A percentile compares a stretch with the other conserved stretches of the same genome.
phyloP scores from a whole-genome alignment of 2,329 filamentous ascomycete species.

The Xylariaceae sp. region DNA sequence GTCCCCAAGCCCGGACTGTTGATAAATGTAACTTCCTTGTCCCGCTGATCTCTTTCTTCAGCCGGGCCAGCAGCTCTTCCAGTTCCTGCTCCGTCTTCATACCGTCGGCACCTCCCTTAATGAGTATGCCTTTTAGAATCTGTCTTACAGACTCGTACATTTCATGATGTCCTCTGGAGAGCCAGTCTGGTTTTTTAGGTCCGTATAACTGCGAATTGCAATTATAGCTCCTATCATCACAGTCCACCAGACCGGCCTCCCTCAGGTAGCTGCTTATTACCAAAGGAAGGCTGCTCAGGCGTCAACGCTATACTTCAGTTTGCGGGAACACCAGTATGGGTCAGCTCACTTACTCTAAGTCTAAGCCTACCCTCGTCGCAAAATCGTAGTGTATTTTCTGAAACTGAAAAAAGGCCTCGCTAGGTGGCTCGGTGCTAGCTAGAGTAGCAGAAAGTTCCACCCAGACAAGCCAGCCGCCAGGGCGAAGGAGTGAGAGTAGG shows the following conservation, averaged over 20 bases:
- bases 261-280: constrained; percentile 12
- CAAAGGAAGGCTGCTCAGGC: background rate
- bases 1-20: constrained; percentile 8
- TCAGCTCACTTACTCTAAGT: constrained; percentile 3
- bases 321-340: background rate
- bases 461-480: constrained; percentile 27
- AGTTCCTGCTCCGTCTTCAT: constrained; percentile 12
- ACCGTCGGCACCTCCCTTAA: constrained; percentile 16
- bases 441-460: background rate
- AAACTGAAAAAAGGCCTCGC: constrained; percentile 2
- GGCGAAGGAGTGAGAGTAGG: constrained; percentile 18
- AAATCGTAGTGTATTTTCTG: constrained; percentile 15
- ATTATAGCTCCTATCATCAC: constrained; percentile 3
- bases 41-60: constrained; percentile 7
- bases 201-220: constrained; percentile 4
- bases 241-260: constrained; percentile 4
- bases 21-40: constrained; percentile 7
- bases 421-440: constrained; percentile 11
- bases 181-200: constrained; percentile 6
- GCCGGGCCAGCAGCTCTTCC: background rate
- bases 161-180: constrained; percentile 1
- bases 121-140: constrained; percentile 7
- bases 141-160: background rate
- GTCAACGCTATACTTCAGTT: background rate
- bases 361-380: background rate